Evolutionary conservation across 805 yeast genomes (phyloP), one percentile per base, ranked within the genome.

Genomic region (Alloascoidea hylecoeti): DNA sequence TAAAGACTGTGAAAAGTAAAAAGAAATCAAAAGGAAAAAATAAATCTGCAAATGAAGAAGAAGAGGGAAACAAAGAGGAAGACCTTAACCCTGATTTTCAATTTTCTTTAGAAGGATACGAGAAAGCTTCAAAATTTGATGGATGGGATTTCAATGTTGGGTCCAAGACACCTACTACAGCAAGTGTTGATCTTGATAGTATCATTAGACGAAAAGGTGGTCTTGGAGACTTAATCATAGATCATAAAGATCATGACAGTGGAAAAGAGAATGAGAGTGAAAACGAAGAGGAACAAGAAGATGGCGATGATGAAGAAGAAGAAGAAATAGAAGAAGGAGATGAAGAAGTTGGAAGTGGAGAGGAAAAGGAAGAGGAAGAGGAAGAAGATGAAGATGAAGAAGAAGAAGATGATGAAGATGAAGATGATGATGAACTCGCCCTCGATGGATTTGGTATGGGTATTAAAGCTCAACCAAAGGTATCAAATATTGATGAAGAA

Each of bases 131-230:
- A 3, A 60, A 60, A 2, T 75, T 78, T 38, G 74, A 71, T 40
- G 95, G 95, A 3, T 86, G 96, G 96, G 85, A 85, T 47, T 84
- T 86, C 51, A 71, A 67, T 33, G 73, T 72, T 39, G 73, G 69
- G 30, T 62, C 49, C 16, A 46, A 49, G 9, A 30, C 35, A 15
- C n/a, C 19, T 2, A 38, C 17, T 5, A 34, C 27, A 5, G 41
- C 35, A 37, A 83, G 77, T 43, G 95, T 85, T 5, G 95, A 89
- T 62, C 66, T 89, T 43, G 96, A 89, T 49, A 75, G 76, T 12
- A 89, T 89, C 39, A 81, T 89, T 47, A 75, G 78, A 60, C 70
- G 88, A 56, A 88, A 83, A 49, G 94, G 96, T 55, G 84, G 95
- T 33, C 62, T 58, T 46, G 68, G 63, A 33, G 57, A 49, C 60